A percentile compares a stretch with the other conserved stretches of the same genome.
phyloP scores from a whole-genome alignment of 2,329 filamentous ascomycete genomes.

The Epichloe brachyelytri region DNA sequence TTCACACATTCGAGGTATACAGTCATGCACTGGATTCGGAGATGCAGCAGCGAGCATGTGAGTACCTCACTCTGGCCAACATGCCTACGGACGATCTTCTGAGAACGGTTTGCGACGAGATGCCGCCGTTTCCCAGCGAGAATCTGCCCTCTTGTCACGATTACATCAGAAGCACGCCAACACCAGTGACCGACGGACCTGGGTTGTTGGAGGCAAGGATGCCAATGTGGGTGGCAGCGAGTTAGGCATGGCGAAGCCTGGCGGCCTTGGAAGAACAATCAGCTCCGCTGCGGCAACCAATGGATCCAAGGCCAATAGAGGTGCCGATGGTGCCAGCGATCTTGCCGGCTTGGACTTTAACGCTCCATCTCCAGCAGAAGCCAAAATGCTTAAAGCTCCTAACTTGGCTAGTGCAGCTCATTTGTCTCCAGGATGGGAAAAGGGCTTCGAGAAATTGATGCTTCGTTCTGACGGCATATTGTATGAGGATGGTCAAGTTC shows the following conservation, averaged over 20 bases:
- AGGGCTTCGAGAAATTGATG: slow-evolving; percentile 73
- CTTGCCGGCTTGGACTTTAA: slow-evolving; percentile 74
- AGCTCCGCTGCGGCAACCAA: slow-evolving; percentile 44
- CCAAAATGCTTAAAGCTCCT: slow-evolving; percentile 50
- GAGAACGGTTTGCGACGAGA: slow-evolving; percentile 91
- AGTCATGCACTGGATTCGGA: slow-evolving; percentile 92
- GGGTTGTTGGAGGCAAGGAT: slow-evolving; percentile 95
- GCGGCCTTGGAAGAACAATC: slow-evolving; percentile 76
- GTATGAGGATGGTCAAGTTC: slow-evolving; percentile 90
- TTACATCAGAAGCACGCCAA: slow-evolving; percentile 89
- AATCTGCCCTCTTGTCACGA: slow-evolving; percentile 81
- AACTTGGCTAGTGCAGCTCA: slow-evolving; percentile 90
- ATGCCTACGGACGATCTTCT: slow-evolving; percentile 83
- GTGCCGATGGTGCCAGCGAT: slow-evolving; percentile 44
- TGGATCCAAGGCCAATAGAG: slow-evolving; percentile 27
- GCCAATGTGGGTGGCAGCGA: slow-evolving; percentile 75
- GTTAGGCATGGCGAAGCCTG: slow-evolving; percentile 66
- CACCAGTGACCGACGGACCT: slow-evolving; percentile 89
- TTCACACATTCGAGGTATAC: slow-evolving; percentile 83
- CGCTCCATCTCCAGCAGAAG: slow-evolving; percentile 41
- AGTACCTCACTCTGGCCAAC: slow-evolving; percentile 78
- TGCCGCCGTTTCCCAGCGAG: slow-evolving; percentile 93
- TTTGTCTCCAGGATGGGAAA: slow-evolving; percentile 87
- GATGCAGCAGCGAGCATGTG: slow-evolving; percentile 89
- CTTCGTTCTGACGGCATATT: slow-evolving; percentile 73